Percentiles rank a stretch among this genome's conserved stretches.
These are phyloP conservation scores for Ceratobasidium sp. DNA, from an alignment of 1,284 basidiomycete species.

Conservation along the genomic window DNA sequence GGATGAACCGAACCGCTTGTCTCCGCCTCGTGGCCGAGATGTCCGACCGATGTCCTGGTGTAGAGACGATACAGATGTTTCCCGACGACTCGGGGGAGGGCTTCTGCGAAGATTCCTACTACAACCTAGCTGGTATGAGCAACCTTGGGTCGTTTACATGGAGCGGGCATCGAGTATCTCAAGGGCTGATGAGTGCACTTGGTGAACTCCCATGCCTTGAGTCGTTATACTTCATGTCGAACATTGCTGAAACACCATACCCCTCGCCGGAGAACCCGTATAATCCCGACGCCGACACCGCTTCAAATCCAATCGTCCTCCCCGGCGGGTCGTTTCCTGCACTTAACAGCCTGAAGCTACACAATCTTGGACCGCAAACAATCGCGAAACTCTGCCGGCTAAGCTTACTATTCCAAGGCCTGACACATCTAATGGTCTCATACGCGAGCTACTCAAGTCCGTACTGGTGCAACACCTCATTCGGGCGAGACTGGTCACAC, in stretches of 20 bases:
- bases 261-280: neutral
- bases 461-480: neutral
- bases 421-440: neutral
- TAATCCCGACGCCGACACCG: neutral
- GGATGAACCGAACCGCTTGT: neutral
- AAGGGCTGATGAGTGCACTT: constrained; percentile 2
- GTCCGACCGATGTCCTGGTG: neutral
- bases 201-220: neutral
- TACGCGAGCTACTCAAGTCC: neutral
- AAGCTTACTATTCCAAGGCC: neutral
- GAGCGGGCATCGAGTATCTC: neutral
- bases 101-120: neutral
- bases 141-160: neutral
- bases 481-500: neutral
- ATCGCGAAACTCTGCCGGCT: neutral
- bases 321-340: neutral
- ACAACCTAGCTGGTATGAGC: neutral
- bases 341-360: neutral
- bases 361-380: neutral
- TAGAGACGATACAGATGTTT: neutral
- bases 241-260: too few relatives aligned
- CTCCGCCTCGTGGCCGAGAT: neutral
- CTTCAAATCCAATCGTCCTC: neutral
- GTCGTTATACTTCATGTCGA: neutral
- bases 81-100: neutral